phyloP scores from a whole-genome alignment of 805 yeast species.

The Candida sithepensis region DNA sequence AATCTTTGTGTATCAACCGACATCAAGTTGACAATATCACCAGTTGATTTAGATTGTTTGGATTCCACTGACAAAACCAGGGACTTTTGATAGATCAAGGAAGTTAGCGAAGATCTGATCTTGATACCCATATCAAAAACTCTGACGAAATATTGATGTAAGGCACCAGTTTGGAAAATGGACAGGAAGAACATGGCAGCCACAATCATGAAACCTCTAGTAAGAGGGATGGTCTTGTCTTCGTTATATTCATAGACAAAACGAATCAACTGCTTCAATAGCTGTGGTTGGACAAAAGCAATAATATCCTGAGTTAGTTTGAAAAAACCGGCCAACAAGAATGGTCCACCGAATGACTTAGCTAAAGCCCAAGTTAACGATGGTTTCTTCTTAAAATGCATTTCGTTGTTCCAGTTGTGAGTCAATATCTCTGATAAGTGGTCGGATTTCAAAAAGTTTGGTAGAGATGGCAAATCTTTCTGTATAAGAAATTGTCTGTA shows the following conservation, averaged over 20 bases:
- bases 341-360: conserved; percentile 73
- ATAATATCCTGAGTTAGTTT: conserved; percentile 73
- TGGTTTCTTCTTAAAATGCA: conserved; percentile 28
- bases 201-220: conserved; percentile 75
- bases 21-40: conserved; percentile 93
- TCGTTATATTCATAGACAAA: conserved; percentile 52
- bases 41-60: conserved; percentile 69
- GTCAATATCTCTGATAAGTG: conserved; percentile 48
- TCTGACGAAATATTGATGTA: conserved; percentile 77
- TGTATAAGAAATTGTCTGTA: conserved; percentile 41
- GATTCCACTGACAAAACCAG: conserved; percentile 69
- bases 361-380: conserved; percentile 45
- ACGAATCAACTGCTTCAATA: conserved; percentile 61
- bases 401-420: conserved; percentile 58
- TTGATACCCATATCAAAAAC: conserved; percentile 76
- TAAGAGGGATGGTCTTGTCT: conserved; percentile 51
- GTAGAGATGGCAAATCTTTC: conserved; percentile 76
- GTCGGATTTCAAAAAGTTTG: conserved; percentile 58
- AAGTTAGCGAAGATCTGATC: conserved; percentile 64
- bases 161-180: conserved; percentile 68
- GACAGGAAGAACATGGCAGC: conserved; percentile 71
- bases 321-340: conserved; percentile 65
- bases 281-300: conserved; percentile 85
- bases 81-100: conserved; percentile 66
- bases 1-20: conserved; percentile 89